phyloP scores from a whole-genome alignment of 345 rosid genomes.

The Eucalyptus regnans region DNA sequence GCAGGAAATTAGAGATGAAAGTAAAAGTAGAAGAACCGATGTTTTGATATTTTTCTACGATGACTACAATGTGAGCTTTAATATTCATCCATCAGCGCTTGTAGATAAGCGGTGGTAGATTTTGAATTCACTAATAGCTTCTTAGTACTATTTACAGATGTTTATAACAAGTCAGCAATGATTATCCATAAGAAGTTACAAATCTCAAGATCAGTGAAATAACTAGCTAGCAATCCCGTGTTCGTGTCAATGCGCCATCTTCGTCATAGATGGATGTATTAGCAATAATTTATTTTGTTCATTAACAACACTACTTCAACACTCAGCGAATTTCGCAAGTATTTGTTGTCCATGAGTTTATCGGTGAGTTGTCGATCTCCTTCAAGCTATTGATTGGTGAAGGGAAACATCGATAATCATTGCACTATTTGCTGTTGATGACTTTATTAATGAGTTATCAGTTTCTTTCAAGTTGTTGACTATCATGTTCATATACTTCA shows the following conservation, averaged over 20 bases:
- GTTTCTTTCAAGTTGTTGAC: background rate
- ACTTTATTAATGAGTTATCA: background rate
- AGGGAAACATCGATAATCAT: background rate
- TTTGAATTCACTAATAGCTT: background rate
- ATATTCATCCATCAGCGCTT: background rate
- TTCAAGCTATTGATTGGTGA: background rate
- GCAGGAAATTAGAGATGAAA: background rate
- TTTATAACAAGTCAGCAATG: background rate
- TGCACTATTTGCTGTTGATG: background rate
- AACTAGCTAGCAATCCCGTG: background rate
- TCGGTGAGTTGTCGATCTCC: background rate
- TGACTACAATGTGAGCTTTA: background rate
- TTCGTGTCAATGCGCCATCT: background rate
- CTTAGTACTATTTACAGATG: background rate
- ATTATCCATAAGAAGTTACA: background rate
- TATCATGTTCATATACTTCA: background rate
- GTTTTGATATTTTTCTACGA: background rate
- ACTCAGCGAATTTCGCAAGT: background rate
- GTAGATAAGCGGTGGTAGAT: background rate
- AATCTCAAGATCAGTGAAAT: background rate
- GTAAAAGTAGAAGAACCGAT: background rate
- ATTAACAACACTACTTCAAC: background rate
- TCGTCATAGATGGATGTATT: no score
- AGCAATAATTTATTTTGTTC: background rate
- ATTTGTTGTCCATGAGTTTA: background rate